phyloP scores from a whole-genome alignment of 108 stramenopile species.

The Cyclotella kingstonii region DNA sequence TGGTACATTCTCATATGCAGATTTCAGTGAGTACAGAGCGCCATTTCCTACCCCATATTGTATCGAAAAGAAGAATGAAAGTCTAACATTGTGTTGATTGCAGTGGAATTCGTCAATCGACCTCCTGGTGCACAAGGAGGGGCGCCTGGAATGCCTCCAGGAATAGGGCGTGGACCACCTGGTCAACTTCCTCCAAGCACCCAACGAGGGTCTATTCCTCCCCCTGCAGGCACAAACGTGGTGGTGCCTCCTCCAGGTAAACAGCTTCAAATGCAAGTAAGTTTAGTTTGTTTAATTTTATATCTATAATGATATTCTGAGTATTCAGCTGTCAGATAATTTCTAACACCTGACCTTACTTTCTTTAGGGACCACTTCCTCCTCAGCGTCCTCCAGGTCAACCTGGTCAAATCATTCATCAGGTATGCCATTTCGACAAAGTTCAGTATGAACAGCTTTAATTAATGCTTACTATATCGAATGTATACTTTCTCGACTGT shows the following conservation, averaged over 20 bases:
- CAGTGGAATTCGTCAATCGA: slow-evolving; percentile 13
- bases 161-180: neutral
- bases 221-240: neutral
- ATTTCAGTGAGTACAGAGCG: slow-evolving; percentile 47
- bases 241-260: slow-evolving; percentile 1
- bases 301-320: neutral
- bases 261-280: slow-evolving; percentile 5
- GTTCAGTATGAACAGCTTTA: too few relatives aligned
- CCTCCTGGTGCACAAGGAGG: slow-evolving; percentile 11
- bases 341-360: neutral
- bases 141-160: slow-evolving; percentile 2
- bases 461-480: too few relatives aligned
- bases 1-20: slow-evolving; percentile 88
- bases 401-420: neutral
- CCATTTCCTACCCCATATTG: neutral
- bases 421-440: neutral
- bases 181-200: slow-evolving; percentile 9
- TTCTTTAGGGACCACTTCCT: slow-evolving; percentile 13
- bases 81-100: too few relatives aligned
- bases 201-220: neutral
- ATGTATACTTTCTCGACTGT: too few relatives aligned
- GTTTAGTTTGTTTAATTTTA: neutral
- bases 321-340: neutral
- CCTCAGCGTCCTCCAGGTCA: slow-evolving; percentile 6
- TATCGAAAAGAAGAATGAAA: too few relatives aligned